Evolutionary conservation across 345 rosid genomes (phyloP).

Genomic region (Aquilaria malaccensis): DNA sequence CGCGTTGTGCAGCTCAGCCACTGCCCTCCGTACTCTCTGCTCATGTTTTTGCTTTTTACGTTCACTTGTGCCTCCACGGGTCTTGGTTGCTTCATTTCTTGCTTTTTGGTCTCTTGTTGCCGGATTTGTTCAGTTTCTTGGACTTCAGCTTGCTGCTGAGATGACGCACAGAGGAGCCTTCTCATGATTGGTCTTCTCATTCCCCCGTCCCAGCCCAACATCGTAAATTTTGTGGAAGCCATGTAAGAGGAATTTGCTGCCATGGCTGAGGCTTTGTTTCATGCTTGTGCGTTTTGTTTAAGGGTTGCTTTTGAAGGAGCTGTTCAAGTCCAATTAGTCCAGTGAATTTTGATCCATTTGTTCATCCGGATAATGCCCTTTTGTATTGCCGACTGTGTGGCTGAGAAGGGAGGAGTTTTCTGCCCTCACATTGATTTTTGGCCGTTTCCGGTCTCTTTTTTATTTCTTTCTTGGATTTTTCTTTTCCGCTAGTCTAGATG

Average conservation of each 20-base stretch:
- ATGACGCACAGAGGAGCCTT: slow-evolving; percentile 21
- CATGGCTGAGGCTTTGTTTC: slow-evolving; percentile 14
- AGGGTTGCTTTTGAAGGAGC: background rate
- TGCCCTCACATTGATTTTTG: background rate
- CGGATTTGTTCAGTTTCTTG: slow-evolving; percentile 21
- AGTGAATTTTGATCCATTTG: slow-evolving; percentile 7
- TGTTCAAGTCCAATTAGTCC: background rate
- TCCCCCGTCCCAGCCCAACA: slow-evolving; percentile 25
- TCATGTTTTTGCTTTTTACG: slow-evolving; percentile 70
- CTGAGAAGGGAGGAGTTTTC: background rate
- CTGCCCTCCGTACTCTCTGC: slow-evolving; percentile 62
- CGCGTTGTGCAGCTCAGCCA: slow-evolving; percentile 74
- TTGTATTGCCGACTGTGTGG: slow-evolving; percentile 4
- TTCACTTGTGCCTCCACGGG: slow-evolving; percentile 80
- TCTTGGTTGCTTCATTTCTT: slow-evolving; percentile 36
- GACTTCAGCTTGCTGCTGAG: slow-evolving; percentile 41
- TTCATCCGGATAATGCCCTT: slow-evolving; percentile 28
- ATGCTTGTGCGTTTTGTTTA: background rate
- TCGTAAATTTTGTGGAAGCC: slow-evolving; percentile 44
- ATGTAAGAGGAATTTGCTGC: slow-evolving; percentile 46
- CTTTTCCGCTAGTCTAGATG: too few relatives aligned
- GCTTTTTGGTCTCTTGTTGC: slow-evolving; percentile 26
- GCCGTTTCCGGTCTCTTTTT: background rate
- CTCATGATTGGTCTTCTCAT: slow-evolving; percentile 9
- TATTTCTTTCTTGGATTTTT: too few relatives aligned